phyloP scores from a whole-genome alignment of 768 basidiomycete species.

The Phallus indusiatus region DNA sequence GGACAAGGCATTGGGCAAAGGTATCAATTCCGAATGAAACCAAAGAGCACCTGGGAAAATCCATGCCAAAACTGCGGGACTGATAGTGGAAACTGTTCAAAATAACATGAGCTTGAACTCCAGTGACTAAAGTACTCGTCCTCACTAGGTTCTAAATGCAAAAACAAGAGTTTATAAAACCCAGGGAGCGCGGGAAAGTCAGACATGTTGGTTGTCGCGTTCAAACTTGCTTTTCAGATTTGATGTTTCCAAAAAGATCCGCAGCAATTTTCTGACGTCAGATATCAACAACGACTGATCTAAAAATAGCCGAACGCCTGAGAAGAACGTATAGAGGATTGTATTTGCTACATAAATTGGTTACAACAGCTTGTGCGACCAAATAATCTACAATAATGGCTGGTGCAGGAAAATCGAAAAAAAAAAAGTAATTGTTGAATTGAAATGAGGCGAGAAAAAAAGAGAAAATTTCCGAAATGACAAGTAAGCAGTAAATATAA shows the following conservation, averaged over 20 bases:
- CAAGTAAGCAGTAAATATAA: too few relatives aligned
- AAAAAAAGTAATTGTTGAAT: too few relatives aligned
- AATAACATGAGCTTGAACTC: not conserved
- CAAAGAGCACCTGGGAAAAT: constrained; percentile 50
- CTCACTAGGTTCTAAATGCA: constrained; percentile 58
- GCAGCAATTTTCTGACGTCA: not conserved
- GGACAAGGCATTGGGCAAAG: constrained; percentile 27
- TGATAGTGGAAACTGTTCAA: constrained; percentile 37
- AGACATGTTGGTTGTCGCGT: not conserved
- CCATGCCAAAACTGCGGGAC: constrained; percentile 44
- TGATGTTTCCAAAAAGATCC: not conserved
- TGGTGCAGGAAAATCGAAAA: not conserved
- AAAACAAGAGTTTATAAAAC: constrained; percentile 51
- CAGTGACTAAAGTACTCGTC: not conserved
- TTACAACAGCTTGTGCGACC: not conserved
- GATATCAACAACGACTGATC: not conserved
- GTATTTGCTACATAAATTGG: not conserved
- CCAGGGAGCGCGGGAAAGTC: constrained; percentile 53
- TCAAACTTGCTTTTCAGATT: too few relatives aligned
- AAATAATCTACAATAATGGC: not conserved
- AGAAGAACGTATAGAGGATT: not conserved
- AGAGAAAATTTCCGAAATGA: too few relatives aligned
- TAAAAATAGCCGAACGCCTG: not conserved
- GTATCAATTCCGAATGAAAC: constrained; percentile 61
- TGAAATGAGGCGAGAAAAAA: too few relatives aligned